Evolutionary conservation across 2,329 filamentous ascomycete species (phyloP).

Genomic region (Byssochlamys sp.): DNA sequence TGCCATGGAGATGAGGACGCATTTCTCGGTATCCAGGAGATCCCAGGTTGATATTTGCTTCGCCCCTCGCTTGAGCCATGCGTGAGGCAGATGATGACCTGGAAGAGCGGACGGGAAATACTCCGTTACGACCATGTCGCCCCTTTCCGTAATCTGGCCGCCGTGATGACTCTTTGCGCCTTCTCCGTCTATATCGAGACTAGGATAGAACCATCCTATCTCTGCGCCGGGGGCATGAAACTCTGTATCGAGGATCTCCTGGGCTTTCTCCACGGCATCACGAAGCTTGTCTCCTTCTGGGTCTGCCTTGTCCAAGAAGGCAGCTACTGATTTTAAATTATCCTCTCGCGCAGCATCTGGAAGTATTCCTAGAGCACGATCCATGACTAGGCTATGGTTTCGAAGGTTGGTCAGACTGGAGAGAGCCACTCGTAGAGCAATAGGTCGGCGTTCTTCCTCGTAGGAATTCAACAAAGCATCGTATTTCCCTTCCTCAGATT

Average conservation of each 20-base stretch:
- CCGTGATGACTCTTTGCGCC: conserved; percentile 10
- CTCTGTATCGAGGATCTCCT: conserved; percentile 20
- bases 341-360: conserved; percentile 9
- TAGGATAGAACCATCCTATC: conserved; percentile 28
- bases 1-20: conserved; percentile 10
- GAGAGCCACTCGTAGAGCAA: conserved; percentile 20
- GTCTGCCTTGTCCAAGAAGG: conserved; percentile 16
- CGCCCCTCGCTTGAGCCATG: conserved; percentile 13
- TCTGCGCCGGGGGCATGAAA: conserved; percentile 25
- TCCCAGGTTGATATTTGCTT: conserved; percentile 13
- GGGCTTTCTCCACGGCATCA: conserved; percentile 15
- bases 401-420: conserved; percentile 21
- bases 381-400: conserved; percentile 19
- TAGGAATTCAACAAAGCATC: conserved; percentile 21
- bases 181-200: conserved; percentile 12
- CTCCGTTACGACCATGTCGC: conserved; percentile 7
- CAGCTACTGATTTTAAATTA: conserved; percentile 15
- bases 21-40: conserved; percentile 11
- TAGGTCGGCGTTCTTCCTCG: conserved; percentile 24
- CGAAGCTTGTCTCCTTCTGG: conserved; percentile 11
- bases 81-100: conserved; percentile 25
- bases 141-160: conserved; percentile 13
- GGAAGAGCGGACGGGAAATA: conserved; percentile 20
- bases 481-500: conserved; percentile 4
- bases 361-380: conserved; percentile 22